phyloP scores from a whole-genome alignment of 805 yeast species.

The Allodekkera sacchari region DNA sequence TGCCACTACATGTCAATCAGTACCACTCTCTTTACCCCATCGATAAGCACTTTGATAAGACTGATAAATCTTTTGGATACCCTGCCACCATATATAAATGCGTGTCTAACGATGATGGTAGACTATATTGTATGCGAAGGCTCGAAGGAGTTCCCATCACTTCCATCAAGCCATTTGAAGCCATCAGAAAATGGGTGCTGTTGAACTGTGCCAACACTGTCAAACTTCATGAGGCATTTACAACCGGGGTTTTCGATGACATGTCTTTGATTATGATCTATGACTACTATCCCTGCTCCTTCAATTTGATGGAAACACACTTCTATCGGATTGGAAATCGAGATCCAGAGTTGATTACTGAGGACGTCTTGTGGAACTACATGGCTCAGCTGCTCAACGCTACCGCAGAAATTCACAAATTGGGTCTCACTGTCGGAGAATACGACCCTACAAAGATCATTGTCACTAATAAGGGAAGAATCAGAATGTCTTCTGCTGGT shows the following conservation, averaged over 20 bases:
- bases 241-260: conserved; percentile 80
- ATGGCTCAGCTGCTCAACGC: conserved; percentile 70
- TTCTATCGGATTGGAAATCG: conserved; percentile 32
- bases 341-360: conserved; percentile 46
- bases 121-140: conserved; percentile 66
- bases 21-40: conserved; percentile 84
- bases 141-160: conserved; percentile 50
- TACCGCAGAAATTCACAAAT: conserved; percentile 52
- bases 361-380: conserved; percentile 66
- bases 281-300: conserved; percentile 76
- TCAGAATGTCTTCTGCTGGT: conserved; percentile 67
- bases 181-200: conserved; percentile 60
- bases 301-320: conserved; percentile 64
- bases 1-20: conserved; percentile 72
- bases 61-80: conserved; percentile 39
- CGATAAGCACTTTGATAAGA: conserved; percentile 39
- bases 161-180: conserved; percentile 51
- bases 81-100: conserved; percentile 69
- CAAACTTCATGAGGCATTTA: conserved; percentile 70
- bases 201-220: conserved; percentile 53
- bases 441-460: conserved; percentile 63
- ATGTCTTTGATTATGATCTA: conserved; percentile 67
- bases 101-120: conserved; percentile 70
- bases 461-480: conserved; percentile 61
- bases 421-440: conserved; percentile 55